phyloP scores from a whole-genome alignment of 257 asterid genomes.

The Orobanche coerulescens region DNA sequence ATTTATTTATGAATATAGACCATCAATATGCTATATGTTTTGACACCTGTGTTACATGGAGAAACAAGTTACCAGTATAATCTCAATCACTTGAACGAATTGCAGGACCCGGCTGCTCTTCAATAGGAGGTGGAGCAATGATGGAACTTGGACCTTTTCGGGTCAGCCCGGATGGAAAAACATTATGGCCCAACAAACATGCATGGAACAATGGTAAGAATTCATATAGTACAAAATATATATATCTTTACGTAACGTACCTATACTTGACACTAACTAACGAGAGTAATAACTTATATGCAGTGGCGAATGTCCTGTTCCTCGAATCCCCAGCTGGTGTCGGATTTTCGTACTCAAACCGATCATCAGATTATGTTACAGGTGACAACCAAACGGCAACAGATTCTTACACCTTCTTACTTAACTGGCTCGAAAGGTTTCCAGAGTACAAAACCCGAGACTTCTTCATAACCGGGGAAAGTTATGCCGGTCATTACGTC shows the following conservation, averaged over 20 bases:
- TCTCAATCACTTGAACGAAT: too few species aligned
- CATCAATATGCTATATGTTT: too few species aligned
- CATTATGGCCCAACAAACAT: constrained; percentile 39
- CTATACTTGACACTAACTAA: not conserved
- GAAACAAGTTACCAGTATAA: too few species aligned
- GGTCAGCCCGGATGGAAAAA: constrained; percentile 49
- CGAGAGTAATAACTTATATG: constrained; percentile 2
- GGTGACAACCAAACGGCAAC: constrained; percentile 49
- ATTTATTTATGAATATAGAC: too few species aligned
- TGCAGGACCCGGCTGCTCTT: constrained; percentile 80
- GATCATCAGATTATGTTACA: constrained; percentile 41
- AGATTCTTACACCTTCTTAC: constrained; percentile 46
- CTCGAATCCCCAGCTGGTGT: constrained; percentile 78
- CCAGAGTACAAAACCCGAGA: constrained; percentile 58
- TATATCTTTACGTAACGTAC: too few species aligned
- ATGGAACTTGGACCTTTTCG: constrained; percentile 61
- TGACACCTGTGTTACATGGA: too few species aligned
- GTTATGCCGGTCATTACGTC: constrained; percentile 66
- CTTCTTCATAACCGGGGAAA: constrained; percentile 54
- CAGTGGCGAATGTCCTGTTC: constrained; percentile 65
- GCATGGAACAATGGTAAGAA: constrained; percentile 58
- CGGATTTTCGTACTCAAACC: constrained; percentile 68
- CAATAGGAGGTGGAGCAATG: constrained; percentile 67
- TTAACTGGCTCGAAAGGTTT: constrained; percentile 66
- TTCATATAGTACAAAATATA: too few species aligned